phyloP scores from a whole-genome alignment of 371 early-diverging fungal species.

The Haplosporangium sp. region DNA sequence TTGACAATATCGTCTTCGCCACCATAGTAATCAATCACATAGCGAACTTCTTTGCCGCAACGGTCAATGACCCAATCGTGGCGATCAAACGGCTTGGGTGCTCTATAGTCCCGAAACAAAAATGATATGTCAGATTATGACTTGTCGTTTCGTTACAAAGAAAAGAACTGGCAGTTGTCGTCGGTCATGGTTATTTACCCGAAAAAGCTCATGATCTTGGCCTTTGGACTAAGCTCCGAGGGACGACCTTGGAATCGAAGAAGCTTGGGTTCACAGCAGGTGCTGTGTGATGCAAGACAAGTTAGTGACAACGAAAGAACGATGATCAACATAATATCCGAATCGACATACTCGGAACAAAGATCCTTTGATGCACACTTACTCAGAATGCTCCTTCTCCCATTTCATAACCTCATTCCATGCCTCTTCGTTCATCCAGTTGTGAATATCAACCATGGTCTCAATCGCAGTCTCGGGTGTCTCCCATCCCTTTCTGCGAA shows the following conservation, averaged over 20 bases:
- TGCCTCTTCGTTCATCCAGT: slow-evolving; percentile 95
- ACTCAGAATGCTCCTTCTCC: slow-evolving; percentile 85
- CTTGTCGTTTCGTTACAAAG: neutral
- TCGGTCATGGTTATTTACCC: slow-evolving; percentile 55
- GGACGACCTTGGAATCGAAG: slow-evolving; percentile 87
- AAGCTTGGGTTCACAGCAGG: slow-evolving; percentile 74
- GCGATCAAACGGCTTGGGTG: slow-evolving; percentile 80
- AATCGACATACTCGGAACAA: neutral
- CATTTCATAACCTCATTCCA: slow-evolving; percentile 95
- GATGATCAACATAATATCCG: neutral
- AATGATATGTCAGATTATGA: neutral
- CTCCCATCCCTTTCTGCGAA: slow-evolving; percentile 93
- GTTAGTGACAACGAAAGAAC: neutral
- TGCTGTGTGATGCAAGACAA: slow-evolving; percentile 38
- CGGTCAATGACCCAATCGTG: slow-evolving; percentile 85
- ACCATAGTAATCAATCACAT: slow-evolving; percentile 84
- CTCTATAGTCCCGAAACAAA: slow-evolving; percentile 43
- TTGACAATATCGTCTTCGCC: slow-evolving; percentile 71
- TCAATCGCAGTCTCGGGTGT: slow-evolving; percentile 91
- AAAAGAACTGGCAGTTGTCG: neutral
- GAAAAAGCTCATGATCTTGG: slow-evolving; percentile 69
- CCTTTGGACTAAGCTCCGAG: slow-evolving; percentile 81
- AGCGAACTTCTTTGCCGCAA: slow-evolving; percentile 78
- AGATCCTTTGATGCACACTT: slow-evolving; percentile 20
- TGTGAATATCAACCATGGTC: slow-evolving; percentile 97